Percentiles rank a stretch among this genome's conserved stretches.
Conservation (phyloP, 148 eudicot genomes). For the Heliosperma pusillum region DNA sequence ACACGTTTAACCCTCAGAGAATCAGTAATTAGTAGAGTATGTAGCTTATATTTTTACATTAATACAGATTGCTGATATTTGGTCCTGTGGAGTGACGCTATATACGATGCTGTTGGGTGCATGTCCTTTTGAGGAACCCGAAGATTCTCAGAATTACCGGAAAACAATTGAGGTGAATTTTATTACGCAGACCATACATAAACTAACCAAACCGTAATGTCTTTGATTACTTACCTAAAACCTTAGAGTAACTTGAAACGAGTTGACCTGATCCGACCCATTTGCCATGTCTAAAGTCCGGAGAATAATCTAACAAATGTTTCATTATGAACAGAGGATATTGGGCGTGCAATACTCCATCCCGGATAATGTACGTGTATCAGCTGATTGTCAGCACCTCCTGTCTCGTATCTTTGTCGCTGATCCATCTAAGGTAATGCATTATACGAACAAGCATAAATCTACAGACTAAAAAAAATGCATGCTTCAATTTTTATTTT, state of each 20-base stretch:
- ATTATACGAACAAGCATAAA: not conserved
- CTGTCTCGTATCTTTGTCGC: conserved; percentile 79
- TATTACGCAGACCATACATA: not conserved
- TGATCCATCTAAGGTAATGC: conserved; percentile 64
- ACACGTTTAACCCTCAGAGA: no score
- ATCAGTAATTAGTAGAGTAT: not conserved
- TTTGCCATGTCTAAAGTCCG: no score
- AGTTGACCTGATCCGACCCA: not conserved
- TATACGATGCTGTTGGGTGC: conserved; percentile 96
- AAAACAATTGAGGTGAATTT: conserved; percentile 70
- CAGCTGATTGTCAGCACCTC: conserved; percentile 81
- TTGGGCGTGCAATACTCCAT: conserved; percentile 73
- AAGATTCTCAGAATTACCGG: conserved; percentile 77
- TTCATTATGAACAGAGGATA: conserved; percentile 56
- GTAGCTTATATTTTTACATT: not conserved
- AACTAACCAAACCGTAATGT: no score
- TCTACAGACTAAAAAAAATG: no score
- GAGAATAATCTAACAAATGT: not conserved
- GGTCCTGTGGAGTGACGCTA: conserved; percentile 97
- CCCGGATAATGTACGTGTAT: conserved; percentile 76
- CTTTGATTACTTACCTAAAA: no score
- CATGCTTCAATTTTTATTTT: no score
- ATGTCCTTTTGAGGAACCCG: conserved; percentile 94
- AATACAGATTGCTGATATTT: conserved; percentile 86
- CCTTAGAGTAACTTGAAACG: no score